Conservation (phyloP, 495 filamentous ascomycete species). For the Podospora tetraspora region DNA sequence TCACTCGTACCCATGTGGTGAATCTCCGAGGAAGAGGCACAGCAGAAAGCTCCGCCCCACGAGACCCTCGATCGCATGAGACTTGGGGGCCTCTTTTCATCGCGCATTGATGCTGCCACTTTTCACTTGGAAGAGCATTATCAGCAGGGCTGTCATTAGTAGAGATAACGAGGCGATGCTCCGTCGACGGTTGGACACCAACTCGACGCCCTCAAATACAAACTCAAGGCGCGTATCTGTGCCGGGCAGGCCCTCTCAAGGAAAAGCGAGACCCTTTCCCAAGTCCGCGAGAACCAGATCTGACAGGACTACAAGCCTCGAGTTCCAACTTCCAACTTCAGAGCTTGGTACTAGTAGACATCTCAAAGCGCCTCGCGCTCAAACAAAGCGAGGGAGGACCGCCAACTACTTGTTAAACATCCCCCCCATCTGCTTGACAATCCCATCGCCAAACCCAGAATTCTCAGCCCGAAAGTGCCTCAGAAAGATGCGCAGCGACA, state of each 20-base stretch:
- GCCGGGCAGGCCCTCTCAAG: too few relatives aligned
- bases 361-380: too few relatives aligned
- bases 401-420: slow-evolving; percentile 6
- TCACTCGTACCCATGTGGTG: background rate
- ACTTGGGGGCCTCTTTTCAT: background rate
- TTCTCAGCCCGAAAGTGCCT: slow-evolving; percentile 4
- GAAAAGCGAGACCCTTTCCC: too few relatives aligned
- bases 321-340: too few relatives aligned
- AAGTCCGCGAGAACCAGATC: too few relatives aligned
- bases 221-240: too few relatives aligned
- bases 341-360: too few relatives aligned
- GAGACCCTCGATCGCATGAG: background rate
- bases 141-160: background rate
- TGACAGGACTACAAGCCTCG: too few relatives aligned
- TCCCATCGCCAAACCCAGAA: background rate
- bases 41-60: background rate
- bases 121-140: background rate
- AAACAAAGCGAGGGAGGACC: too few relatives aligned
- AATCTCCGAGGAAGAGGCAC: background rate
- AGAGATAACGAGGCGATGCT: background rate
- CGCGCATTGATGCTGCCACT: background rate
- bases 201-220: too few relatives aligned
- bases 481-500: slow-evolving; percentile 11
- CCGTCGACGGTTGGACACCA: background rate
- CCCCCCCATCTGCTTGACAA: slow-evolving; percentile 8